Conservation (phyloP, 208 protist genomes). For the Trypanosoma grayi region DNA sequence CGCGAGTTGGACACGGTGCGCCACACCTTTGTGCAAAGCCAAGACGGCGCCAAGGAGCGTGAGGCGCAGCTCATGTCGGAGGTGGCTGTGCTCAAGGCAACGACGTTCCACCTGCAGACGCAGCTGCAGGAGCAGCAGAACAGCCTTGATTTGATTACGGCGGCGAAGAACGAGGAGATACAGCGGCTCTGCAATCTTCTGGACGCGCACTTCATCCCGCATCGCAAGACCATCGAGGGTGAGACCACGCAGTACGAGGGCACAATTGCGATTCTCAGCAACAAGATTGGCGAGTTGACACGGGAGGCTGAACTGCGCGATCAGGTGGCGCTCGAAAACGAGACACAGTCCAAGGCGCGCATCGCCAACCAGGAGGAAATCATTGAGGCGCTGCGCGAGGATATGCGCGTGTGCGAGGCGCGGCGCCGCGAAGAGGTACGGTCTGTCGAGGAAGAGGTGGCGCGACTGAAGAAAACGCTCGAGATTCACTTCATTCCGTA, state of each 20-base stretch:
- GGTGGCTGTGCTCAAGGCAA: conserved; percentile 40
- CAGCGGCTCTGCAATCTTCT: conserved; percentile 52
- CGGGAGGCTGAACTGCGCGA: conserved; percentile 44
- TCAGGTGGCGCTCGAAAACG: conserved; percentile 56
- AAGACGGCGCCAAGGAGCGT: conserved; percentile 26
- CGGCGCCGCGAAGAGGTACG: conserved; percentile 40
- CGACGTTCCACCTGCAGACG: conserved; percentile 30
- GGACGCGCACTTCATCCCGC: conserved; percentile 79
- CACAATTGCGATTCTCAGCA: conserved; percentile 37
- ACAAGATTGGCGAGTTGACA: conserved; percentile 41
- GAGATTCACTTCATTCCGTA: conserved; percentile 71
- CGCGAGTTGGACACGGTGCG: conserved; percentile 33
- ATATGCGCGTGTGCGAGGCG: conserved; percentile 43
- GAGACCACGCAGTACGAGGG: conserved; percentile 24
- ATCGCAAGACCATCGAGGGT: conserved; percentile 54
- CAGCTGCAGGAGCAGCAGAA: conserved; percentile 29
- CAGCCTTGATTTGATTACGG: conserved; percentile 24
- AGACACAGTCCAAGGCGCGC: conserved; percentile 64
- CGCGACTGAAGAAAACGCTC: conserved; percentile 63
- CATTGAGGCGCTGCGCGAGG: conserved; percentile 67
- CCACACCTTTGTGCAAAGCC: conserved; percentile 16
- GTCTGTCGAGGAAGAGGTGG: conserved; percentile 48
- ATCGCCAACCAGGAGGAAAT: conserved; percentile 66
- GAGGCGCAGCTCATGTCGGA: conserved; percentile 53
- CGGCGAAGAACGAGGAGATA: conserved; percentile 57